Conservation (phyloP, 306 rosid genomes). For the Prunus davidiana region DNA sequence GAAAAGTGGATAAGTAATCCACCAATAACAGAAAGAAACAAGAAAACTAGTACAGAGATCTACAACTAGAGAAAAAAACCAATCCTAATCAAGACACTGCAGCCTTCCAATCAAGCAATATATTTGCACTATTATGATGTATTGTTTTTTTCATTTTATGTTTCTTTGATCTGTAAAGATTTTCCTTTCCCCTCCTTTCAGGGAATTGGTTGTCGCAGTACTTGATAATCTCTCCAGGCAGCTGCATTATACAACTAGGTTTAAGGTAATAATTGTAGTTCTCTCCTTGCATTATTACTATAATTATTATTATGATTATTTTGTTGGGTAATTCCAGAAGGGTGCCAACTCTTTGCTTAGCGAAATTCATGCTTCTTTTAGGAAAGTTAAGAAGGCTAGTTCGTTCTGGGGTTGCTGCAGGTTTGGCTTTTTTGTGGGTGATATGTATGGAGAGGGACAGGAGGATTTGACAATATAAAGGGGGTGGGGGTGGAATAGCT, state of each 20-base stretch:
- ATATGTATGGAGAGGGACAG: not conserved
- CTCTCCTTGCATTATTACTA: slow-evolving; percentile 6
- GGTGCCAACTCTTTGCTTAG: no score
- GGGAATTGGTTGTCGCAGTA: slow-evolving; percentile 62
- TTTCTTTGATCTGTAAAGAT: slow-evolving; percentile 13
- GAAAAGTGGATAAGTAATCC: no score
- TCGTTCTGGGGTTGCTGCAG: no score
- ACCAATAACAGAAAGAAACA: no score
- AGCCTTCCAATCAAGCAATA: no score
- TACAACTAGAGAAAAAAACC: no score
- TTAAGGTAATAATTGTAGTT: slow-evolving; percentile 50
- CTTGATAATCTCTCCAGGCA: slow-evolving; percentile 69
- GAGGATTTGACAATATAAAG: not conserved
- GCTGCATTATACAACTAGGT: slow-evolving; percentile 65
- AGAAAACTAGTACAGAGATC: no score
- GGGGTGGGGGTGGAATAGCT: not conserved
- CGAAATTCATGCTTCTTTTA: no score
- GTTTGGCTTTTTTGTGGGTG: not conserved
- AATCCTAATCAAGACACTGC: no score
- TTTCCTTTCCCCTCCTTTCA: slow-evolving; percentile 20
- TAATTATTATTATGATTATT: not conserved
- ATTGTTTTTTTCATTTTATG: not conserved
- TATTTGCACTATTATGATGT: slow-evolving; percentile 7
- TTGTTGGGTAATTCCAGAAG: no score
- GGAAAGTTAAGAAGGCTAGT: no score